phyloP scores from a whole-genome alignment of 768 basidiomycete genomes.

The Lactarius psammicola region DNA sequence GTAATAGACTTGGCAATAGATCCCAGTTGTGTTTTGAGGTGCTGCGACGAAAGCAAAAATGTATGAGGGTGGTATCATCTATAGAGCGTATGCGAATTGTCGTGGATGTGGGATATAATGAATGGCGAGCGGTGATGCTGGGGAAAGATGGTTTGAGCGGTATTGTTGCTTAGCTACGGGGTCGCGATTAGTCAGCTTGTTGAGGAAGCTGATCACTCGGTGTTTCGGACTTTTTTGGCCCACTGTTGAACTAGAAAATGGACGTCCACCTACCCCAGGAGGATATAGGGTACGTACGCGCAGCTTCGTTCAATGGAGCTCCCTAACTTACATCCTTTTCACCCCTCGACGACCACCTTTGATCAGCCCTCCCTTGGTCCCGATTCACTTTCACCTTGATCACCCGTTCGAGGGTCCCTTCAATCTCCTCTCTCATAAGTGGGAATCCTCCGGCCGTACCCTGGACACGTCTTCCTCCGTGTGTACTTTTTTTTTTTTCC shows the following conservation, averaged over 20 bases:
- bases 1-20: background rate
- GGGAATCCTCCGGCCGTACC: constrained; percentile 1
- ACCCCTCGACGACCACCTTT: background rate
- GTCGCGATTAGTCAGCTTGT: background rate
- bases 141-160: background rate
- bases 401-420: background rate
- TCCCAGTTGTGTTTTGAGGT: background rate
- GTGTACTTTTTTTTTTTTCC: background rate
- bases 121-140: background rate
- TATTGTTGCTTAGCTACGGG: constrained; percentile 18
- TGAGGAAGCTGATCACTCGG: background rate
- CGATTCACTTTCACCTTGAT: background rate
- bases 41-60: background rate
- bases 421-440: background rate
- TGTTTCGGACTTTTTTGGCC: constrained; percentile 6
- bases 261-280: constrained; percentile 16
- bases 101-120: background rate
- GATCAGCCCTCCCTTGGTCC: constrained; percentile 5
- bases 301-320: background rate
- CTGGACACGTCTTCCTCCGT: constrained; percentile 1
- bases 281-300: constrained; percentile 14
- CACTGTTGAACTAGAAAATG: constrained; percentile 11
- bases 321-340: constrained; percentile 14
- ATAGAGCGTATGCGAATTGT: background rate
- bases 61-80: background rate